Evolutionary conservation across 768 basidiomycete genomes (phyloP).

Genomic region (Lactarius hengduanensis): DNA sequence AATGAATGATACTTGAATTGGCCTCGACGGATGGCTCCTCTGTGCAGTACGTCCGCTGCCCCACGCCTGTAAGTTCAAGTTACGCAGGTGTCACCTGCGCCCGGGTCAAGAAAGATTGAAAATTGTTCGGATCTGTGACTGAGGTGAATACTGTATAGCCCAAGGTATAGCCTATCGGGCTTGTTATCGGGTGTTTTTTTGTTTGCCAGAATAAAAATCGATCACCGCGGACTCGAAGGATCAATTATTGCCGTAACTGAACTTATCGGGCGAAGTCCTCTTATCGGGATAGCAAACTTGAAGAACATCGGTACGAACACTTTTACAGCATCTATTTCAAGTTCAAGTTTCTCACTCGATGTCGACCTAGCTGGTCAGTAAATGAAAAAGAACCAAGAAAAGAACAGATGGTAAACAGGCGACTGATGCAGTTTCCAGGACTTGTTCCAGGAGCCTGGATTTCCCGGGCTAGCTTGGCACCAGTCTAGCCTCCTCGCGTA

Average conservation of each 20-base stretch:
- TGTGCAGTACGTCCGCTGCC: too few species aligned
- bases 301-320: not conserved
- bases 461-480: not conserved
- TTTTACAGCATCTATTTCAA: not conserved
- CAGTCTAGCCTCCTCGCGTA: not conserved
- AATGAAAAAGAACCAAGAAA: too few species aligned
- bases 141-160: not conserved
- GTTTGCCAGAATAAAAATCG: not conserved
- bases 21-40: too few species aligned
- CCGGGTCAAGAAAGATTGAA: too few species aligned
- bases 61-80: too few species aligned
- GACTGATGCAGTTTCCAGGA: not conserved
- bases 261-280: not conserved
- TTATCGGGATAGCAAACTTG: not conserved
- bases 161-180: too few species aligned
- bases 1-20: too few species aligned
- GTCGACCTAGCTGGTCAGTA: not conserved
- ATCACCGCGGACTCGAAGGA: not conserved
- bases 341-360: not conserved
- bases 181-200: not conserved
- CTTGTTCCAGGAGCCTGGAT: not conserved
- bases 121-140: too few species aligned
- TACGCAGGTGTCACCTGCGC: too few species aligned
- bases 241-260: not conserved
- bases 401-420: not conserved